phyloP scores from a whole-genome alignment of 805 yeast genomes.

The Yarrowia yakushimensis region DNA sequence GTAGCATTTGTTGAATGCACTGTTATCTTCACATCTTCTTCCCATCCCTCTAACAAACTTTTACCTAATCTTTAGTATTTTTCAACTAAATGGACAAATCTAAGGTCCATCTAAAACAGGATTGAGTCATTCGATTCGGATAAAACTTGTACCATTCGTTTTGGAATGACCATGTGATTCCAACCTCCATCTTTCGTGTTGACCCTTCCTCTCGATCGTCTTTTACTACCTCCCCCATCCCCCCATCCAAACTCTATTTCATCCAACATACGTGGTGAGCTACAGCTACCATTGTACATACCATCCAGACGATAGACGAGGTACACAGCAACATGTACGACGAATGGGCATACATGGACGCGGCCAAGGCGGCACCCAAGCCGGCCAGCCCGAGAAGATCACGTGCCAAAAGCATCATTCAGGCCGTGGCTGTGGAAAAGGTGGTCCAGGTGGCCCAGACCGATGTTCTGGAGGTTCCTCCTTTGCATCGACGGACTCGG shows the following conservation, averaged over 20 bases:
- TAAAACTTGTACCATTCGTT: too few species aligned
- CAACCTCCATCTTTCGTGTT: too few species aligned
- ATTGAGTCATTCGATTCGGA: neutral
- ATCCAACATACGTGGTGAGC: slow-evolving; percentile 10
- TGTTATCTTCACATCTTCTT: too few species aligned
- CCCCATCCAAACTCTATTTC: neutral
- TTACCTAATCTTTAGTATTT: neutral
- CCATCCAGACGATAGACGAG: neutral
- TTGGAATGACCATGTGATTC: too few species aligned
- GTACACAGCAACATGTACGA: slow-evolving; percentile 32
- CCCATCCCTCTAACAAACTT: neutral
- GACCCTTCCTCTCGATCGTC: too few species aligned
- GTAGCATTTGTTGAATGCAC: too few species aligned
- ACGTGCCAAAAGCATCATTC: slow-evolving; percentile 22
- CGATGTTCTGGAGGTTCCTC: slow-evolving; percentile 6
- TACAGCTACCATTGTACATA: neutral
- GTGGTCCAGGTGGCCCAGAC: neutral
- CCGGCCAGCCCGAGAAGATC: slow-evolving; percentile 4
- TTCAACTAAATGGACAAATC: neutral
- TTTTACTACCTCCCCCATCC: neutral
- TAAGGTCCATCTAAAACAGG: neutral
- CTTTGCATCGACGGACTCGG: neutral
- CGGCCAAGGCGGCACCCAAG: slow-evolving; percentile 16
- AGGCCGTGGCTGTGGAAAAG: slow-evolving; percentile 22
- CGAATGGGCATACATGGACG: slow-evolving; percentile 37